phyloP scores from a whole-genome alignment of 805 yeast genomes.

The Candida verbasci region DNA sequence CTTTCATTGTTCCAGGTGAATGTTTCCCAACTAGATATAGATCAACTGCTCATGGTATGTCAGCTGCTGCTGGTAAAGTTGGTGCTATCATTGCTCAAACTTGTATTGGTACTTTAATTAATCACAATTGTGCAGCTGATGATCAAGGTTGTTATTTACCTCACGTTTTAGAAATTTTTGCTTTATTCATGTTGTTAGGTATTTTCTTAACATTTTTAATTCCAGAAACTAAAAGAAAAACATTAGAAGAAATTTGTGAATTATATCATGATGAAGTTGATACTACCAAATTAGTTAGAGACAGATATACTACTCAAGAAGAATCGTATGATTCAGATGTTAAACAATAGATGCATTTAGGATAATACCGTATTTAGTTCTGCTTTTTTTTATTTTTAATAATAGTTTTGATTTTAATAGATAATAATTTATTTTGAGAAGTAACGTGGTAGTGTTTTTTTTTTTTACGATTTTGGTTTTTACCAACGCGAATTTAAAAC shows the following conservation, averaged over 20 bases:
- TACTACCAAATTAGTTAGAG: conserved; percentile 36
- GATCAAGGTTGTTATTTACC: conserved; percentile 66
- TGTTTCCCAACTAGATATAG: conserved; percentile 91
- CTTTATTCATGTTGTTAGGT: conserved; percentile 87
- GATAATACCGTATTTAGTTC: conserved; percentile 3
- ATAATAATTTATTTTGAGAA: too few relatives aligned
- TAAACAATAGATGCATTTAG: conserved; percentile 4
- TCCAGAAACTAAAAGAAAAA: conserved; percentile 90
- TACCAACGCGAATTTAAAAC: too few relatives aligned
- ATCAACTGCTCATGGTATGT: conserved; percentile 92
- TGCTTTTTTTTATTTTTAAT: not conserved
- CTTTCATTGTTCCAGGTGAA: conserved; percentile 90
- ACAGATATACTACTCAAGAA: conserved; percentile 32
- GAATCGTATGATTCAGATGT: conserved; percentile 34
- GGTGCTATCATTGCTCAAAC: conserved; percentile 94
- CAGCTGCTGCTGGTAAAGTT: conserved; percentile 88
- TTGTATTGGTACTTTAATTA: conserved; percentile 75
- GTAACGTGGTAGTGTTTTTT: too few relatives aligned
- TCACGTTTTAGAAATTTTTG: conserved; percentile 91
- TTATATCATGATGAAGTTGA: conserved; percentile 76
- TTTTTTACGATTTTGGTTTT: too few relatives aligned
- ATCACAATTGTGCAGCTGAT: conserved; percentile 69
- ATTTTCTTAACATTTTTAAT: conserved; percentile 57
- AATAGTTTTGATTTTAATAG: not conserved
- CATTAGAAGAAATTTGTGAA: conserved; percentile 80